Evolutionary conservation across 2,329 filamentous ascomycete genomes (phyloP).

Genomic region (Neonectria ditissima): DNA sequence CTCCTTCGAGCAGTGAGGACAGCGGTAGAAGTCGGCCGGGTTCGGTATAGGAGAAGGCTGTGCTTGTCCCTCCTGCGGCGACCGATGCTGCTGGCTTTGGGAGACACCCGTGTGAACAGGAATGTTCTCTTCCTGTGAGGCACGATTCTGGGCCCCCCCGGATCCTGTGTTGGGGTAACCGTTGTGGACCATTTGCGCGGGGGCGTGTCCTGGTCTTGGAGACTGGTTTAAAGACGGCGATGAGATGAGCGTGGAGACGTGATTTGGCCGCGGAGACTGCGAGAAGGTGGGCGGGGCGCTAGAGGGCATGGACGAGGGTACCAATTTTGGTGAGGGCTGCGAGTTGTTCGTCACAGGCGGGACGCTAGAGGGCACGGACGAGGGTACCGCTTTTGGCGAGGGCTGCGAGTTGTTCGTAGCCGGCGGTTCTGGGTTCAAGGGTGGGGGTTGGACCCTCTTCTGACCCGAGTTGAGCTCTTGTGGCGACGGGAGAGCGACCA

Average conservation of each 20-base stretch:
- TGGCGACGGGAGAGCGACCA: neutral
- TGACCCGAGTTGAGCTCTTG: neutral
- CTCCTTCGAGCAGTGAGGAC: neutral
- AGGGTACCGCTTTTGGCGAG: neutral
- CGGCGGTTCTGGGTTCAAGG: neutral
- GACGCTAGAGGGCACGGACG: too few species aligned
- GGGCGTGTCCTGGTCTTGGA: neutral
- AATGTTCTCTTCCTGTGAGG: neutral
- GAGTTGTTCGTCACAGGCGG: neutral
- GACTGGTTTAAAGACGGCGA: neutral
- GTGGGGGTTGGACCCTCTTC: neutral
- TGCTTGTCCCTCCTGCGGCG: neutral
- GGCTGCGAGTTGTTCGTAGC: neutral
- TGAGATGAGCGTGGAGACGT: too few species aligned
- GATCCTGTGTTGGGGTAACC: neutral
- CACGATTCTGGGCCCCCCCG: neutral
- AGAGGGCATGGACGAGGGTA: neutral
- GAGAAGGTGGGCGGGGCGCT: too few species aligned
- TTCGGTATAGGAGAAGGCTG: neutral
- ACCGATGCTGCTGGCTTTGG: neutral
- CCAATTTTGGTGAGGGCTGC: neutral
- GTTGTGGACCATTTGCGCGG: neutral
- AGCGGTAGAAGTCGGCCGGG: neutral
- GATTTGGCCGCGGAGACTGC: too few species aligned
- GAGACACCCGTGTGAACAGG: neutral